Evolutionary conservation across 805 yeast genomes (phyloP).

Genomic region (Starmerella geochares): DNA sequence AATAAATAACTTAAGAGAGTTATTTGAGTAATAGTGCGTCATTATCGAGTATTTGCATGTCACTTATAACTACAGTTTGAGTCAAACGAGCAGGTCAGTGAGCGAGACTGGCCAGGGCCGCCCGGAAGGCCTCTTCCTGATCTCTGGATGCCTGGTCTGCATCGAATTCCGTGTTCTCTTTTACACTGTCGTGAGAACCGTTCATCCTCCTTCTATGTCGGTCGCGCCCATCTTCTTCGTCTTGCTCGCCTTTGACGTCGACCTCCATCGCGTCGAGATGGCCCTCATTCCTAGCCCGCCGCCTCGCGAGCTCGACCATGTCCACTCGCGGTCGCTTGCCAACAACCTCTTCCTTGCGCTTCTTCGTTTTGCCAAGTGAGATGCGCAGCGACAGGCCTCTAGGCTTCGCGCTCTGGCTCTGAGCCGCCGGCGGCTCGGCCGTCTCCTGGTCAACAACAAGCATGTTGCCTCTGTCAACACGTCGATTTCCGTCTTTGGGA

Average conservation of each 20-base stretch:
- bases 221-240: neutral
- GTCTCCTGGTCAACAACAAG: conserved; percentile 9
- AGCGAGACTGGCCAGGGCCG: conserved; percentile 5
- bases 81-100: neutral
- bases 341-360: conserved; percentile 8
- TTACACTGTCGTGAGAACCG: neutral
- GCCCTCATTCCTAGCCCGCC: neutral
- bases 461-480: neutral
- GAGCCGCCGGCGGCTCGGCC: conserved; percentile 4
- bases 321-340: conserved; percentile 26
- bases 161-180: neutral
- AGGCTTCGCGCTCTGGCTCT: neutral
- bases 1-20: no score
- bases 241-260: neutral
- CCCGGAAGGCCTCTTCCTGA: conserved; percentile 3
- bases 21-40: no score
- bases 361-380: conserved; percentile 15
- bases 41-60: no score
- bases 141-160: neutral
- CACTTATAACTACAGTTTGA: no score
- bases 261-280: no score
- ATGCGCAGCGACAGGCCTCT: conserved; percentile 20
- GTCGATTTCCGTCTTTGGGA: neutral
- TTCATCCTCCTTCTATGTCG: no score
- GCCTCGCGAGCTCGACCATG: conserved; percentile 21